Conservation (phyloP, 306 rosid genomes). For the Cotoneaster glaucophyllus region DNA sequence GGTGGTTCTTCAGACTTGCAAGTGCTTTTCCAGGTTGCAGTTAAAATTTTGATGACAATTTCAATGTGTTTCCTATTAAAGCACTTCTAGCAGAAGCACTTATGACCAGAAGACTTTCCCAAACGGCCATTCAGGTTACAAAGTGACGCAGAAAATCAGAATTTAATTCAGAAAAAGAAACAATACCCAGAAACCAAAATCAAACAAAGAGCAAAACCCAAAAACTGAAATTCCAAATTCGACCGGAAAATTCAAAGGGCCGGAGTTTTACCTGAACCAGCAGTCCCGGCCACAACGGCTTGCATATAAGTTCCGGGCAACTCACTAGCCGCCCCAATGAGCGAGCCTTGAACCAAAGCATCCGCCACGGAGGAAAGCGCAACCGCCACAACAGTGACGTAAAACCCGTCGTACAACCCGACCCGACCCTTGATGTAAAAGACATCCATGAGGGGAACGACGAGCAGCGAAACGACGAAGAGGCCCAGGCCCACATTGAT, state of each 20-base stretch:
- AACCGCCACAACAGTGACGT: constrained; percentile 45
- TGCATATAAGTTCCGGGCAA: constrained; percentile 82
- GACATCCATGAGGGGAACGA: constrained; percentile 57
- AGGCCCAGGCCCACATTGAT: constrained; percentile 61
- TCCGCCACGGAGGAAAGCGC: constrained; percentile 59
- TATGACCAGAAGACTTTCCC: neutral
- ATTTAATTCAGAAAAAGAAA: neutral
- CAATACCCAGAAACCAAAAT: constrained; percentile 6
- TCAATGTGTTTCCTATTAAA: neutral
- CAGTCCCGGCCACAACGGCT: constrained; percentile 85
- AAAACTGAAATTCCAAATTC: neutral
- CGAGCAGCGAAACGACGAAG: constrained; percentile 44
- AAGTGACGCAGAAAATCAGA: neutral
- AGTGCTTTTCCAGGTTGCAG: neutral
- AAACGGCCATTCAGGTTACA: neutral
- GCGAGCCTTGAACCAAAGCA: constrained; percentile 68
- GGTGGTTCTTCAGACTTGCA: neutral
- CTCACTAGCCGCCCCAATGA: constrained; percentile 80
- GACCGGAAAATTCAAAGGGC: neutral
- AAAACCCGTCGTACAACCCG: constrained; percentile 62
- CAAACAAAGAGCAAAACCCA: neutral
- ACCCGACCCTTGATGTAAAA: constrained; percentile 61
- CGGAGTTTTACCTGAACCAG: constrained; percentile 51
- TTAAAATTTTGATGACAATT: neutral
- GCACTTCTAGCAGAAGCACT: neutral